A percentile compares a stretch with the other conserved stretches of the same genome.
Evolutionary conservation across 2,329 filamentous ascomycete species (phyloP).

Genomic region (Trichoderma pleuroti): DNA sequence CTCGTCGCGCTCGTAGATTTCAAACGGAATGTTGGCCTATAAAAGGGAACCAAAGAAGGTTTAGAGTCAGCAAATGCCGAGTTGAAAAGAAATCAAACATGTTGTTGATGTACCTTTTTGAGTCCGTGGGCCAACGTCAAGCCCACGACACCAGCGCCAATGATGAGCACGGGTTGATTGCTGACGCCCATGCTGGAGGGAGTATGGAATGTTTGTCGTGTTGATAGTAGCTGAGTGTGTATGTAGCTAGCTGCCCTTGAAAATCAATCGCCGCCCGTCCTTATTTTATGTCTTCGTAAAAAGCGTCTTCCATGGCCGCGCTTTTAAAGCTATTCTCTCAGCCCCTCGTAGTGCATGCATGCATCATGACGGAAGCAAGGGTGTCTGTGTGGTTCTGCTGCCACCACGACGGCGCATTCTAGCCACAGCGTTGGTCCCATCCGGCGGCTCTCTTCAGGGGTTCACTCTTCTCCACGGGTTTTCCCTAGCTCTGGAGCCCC

Average conservation of each 20-base stretch:
- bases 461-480: neutral
- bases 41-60: neutral
- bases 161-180: constrained; percentile 34
- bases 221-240: neutral
- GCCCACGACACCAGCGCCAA: constrained; percentile 38
- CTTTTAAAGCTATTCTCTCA: neutral
- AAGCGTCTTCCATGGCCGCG: neutral
- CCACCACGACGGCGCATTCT: neutral
- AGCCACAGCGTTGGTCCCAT: neutral
- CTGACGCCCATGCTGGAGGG: neutral
- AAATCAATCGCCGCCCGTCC: neutral
- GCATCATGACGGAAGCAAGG: neutral
- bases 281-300: neutral
- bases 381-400: neutral
- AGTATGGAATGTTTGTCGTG: neutral
- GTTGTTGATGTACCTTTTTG: constrained; percentile 28
- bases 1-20: constrained; percentile 32
- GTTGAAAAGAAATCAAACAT: neutral
- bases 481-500: neutral
- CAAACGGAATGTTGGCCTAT: constrained; percentile 31
- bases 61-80: neutral
- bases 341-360: neutral
- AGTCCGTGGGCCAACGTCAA: constrained; percentile 37
- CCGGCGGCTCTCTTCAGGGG: neutral
- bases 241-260: neutral